Conservation (phyloP, 1,284 basidiomycete species). For the Laetiporus sulphureus region DNA sequence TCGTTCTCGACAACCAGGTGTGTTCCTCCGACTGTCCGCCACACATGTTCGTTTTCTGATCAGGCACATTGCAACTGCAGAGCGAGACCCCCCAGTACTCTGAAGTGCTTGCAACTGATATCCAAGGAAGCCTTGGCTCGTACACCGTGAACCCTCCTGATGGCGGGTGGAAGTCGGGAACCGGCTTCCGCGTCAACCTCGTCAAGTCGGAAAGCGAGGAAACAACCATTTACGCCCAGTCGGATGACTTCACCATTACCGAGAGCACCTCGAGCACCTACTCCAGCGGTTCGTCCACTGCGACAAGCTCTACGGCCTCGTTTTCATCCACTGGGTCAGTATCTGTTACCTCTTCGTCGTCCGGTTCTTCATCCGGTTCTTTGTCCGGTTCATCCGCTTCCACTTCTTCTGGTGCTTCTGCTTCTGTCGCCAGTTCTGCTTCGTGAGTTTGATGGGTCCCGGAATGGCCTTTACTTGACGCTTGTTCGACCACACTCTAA, state of each 20-base stretch:
- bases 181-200: slow-evolving; percentile 64
- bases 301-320: slow-evolving; percentile 5
- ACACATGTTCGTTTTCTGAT: too few relatives aligned
- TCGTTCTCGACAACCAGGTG: slow-evolving; percentile 61
- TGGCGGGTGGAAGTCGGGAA: slow-evolving; percentile 51
- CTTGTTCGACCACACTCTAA: not conserved
- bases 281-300: slow-evolving; percentile 11
- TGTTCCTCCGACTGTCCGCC: too few relatives aligned
- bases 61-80: too few relatives aligned
- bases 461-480: not conserved
- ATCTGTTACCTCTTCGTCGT: not conserved
- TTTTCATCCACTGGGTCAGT: slow-evolving; percentile 5
- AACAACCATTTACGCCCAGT: slow-evolving; percentile 60
- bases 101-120: slow-evolving; percentile 43
- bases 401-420: not conserved
- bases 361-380: not conserved
- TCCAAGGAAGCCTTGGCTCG: slow-evolving; percentile 35
- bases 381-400: not conserved
- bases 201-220: slow-evolving; percentile 40
- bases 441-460: not conserved
- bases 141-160: slow-evolving; percentile 42
- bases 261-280: slow-evolving; percentile 19
- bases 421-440: not conserved
- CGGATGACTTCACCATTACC: slow-evolving; percentile 47
- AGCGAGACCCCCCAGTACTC: slow-evolving; percentile 19